phyloP scores from a whole-genome alignment of 2,329 filamentous ascomycete genomes.

The Colletotrichum brevisporum region DNA sequence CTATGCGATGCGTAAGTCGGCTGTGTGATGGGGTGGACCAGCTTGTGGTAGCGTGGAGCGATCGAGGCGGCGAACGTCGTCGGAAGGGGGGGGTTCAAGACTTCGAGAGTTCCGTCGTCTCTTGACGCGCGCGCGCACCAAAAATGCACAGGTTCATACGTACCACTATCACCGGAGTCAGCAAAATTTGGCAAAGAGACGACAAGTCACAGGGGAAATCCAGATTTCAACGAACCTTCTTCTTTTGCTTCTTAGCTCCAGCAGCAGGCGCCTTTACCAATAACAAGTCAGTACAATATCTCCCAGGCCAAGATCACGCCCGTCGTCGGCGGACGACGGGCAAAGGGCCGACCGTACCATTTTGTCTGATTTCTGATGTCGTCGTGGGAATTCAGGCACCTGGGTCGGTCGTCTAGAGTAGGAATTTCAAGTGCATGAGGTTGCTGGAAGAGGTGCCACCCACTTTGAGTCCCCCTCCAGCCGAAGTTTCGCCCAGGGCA shows the following conservation, averaged over 20 bases:
- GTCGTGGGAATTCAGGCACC: slow-evolving; percentile 40
- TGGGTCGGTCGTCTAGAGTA: slow-evolving; percentile 34
- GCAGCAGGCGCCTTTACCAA: slow-evolving; percentile 56
- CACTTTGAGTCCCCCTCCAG: slow-evolving; percentile 35
- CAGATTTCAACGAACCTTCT: slow-evolving; percentile 51
- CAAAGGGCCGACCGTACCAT: slow-evolving; percentile 31
- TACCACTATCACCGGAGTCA: slow-evolving; percentile 50
- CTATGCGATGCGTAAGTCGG: slow-evolving; percentile 37
- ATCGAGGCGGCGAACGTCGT: slow-evolving; percentile 24
- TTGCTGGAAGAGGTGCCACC: slow-evolving; percentile 33
- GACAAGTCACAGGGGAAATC: background rate
- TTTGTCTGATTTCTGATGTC: slow-evolving; percentile 42
- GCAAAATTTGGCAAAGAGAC: slow-evolving; percentile 5
- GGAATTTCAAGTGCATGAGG: slow-evolving; percentile 34
- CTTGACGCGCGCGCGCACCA: slow-evolving; percentile 10
- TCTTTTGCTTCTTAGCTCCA: slow-evolving; percentile 67
- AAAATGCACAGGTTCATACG: slow-evolving; percentile 30
- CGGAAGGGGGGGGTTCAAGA: background rate
- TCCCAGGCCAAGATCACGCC: slow-evolving; percentile 4
- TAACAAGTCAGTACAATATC: slow-evolving; percentile 28
- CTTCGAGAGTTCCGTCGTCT: slow-evolving; percentile 3
- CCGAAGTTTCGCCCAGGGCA: slow-evolving; percentile 51
- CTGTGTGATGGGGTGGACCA: slow-evolving; percentile 1
- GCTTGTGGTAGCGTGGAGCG: background rate
- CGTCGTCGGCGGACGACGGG: background rate